Evolutionary conservation across 768 basidiomycete genomes (phyloP), one percentile per base, ranked within the genome.

Genomic region (Rubroboletus satanas): DNA sequence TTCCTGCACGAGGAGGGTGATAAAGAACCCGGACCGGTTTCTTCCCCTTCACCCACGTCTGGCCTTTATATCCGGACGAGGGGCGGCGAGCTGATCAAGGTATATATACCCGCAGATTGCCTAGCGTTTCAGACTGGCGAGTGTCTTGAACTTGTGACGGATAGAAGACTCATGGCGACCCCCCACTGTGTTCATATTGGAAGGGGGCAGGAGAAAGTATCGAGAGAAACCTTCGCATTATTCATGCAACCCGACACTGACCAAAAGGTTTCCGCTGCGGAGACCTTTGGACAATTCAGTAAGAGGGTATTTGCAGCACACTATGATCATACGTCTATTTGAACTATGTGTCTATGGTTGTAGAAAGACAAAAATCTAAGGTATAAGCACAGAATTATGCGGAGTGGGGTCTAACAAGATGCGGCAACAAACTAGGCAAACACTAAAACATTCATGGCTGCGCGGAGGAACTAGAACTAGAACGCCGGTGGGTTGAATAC

Each of bases 71-170:
- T 99, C 62, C 85, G 85, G 44, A 93, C 90, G 21, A 83, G 95
- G 33, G 86, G 87, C 4, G 87, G 89, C 2, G 75, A 83, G 23
- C 69, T 95, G 28, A 84, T 83, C 14, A 94, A 92, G 69, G 92
- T 96, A 17, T 78, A 83, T 2, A 97, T 99, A 58, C 96, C 97
- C 5, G 65, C 74, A 17, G 83, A 90, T 66, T 91, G 87, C 64
- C 73, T 96, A 49, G 96, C 95, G 4, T 98, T 99, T 71, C 97
- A 99, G 70, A 98, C 94, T 0, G 97, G 97, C 7, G 94, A 99
- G 73, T 92, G 96, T 9, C 81, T 99, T 21, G 87, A 97, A 69
- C 76, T 98, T 23, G 87, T 95, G 23, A 98, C 96, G 2, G 83
- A 79, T 10, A 83, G 85, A 14, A 82, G 78, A 52, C 77, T 99